A percentile compares a stretch with the other conserved stretches of the same genome.
Conservation (phyloP, 208 protist genomes). For the Leishmania turanica region DNA sequence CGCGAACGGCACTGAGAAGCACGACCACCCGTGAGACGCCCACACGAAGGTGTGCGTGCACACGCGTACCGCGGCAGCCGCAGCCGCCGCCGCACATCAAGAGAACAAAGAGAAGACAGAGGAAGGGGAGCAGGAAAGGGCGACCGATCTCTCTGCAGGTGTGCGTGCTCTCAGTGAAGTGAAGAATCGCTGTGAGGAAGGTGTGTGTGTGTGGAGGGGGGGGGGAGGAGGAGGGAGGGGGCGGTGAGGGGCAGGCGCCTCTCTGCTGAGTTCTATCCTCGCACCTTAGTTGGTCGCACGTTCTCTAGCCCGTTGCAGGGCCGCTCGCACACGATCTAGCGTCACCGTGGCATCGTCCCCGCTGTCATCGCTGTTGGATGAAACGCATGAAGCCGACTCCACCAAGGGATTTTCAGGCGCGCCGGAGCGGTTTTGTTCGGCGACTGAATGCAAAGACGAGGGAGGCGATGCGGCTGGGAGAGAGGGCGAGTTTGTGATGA, state of each 20-base stretch:
- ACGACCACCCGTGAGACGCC: not conserved
- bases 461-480: not conserved
- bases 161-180: not conserved
- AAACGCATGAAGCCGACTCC: not conserved
- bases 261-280: not conserved
- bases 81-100: not conserved
- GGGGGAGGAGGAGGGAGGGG: too few species aligned
- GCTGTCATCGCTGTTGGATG: not conserved
- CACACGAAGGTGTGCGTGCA: not conserved
- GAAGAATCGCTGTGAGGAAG: not conserved
- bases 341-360: conserved; percentile 18
- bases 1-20: not conserved
- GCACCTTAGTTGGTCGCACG: conserved; percentile 8
- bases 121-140: not conserved
- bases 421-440: too few species aligned
- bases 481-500: not conserved
- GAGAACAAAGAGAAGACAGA: not conserved
- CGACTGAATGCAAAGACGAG: not conserved
- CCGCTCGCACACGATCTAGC: conserved; percentile 41
- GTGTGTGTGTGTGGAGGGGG: too few species aligned
- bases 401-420: not conserved
- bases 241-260: not conserved
- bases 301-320: conserved; percentile 34
- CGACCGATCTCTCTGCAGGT: not conserved
- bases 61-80: too few species aligned